These are phyloP conservation scores for Gossypium thurberi DNA, from an alignment of 345 rosid species.

Conservation along the genomic window DNA sequence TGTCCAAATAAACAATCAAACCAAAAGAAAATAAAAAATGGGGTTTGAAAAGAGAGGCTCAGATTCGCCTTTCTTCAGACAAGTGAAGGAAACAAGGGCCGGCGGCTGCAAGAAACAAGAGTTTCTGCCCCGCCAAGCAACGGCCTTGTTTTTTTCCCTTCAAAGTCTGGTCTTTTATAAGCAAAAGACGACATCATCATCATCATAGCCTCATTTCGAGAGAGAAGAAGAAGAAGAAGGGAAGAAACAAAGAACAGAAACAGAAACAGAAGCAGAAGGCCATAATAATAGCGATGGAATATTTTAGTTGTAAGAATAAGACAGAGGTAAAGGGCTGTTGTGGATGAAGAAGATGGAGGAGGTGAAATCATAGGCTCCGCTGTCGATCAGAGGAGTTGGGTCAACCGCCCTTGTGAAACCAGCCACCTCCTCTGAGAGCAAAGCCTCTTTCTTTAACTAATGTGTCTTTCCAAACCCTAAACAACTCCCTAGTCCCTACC, in stretches of 20 bases:
- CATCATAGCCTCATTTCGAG: constrained; percentile 32
- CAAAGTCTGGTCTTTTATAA: constrained; percentile 7
- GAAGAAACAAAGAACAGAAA: not conserved
- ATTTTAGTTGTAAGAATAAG: not conserved
- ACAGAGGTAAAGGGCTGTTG: not conserved
- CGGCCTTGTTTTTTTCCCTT: not conserved
- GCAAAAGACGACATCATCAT: constrained; percentile 12
- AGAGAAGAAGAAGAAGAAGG: not conserved
- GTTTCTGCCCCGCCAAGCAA: constrained; percentile 13
- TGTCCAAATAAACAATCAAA: not conserved
- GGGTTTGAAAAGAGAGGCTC: constrained; percentile 28
- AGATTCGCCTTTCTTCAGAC: constrained; percentile 38
- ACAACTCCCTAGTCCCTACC: no score
- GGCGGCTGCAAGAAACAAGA: constrained; percentile 3
- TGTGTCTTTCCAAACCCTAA: constrained; percentile 6
- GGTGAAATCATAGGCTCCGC: constrained; percentile 33
- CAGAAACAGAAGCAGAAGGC: not conserved
- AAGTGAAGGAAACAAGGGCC: not conserved
- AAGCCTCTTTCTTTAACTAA: constrained; percentile 36
- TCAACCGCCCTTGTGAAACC: constrained; percentile 2
- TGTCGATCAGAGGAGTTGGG: not conserved
- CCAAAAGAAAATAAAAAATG: not conserved
- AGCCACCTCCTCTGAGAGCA: constrained; percentile 25
- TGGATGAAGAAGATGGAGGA: no score
- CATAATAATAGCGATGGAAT: not conserved